Evolutionary conservation across 1,284 basidiomycete species (phyloP).

Genomic region (Porodaedalea pini): DNA sequence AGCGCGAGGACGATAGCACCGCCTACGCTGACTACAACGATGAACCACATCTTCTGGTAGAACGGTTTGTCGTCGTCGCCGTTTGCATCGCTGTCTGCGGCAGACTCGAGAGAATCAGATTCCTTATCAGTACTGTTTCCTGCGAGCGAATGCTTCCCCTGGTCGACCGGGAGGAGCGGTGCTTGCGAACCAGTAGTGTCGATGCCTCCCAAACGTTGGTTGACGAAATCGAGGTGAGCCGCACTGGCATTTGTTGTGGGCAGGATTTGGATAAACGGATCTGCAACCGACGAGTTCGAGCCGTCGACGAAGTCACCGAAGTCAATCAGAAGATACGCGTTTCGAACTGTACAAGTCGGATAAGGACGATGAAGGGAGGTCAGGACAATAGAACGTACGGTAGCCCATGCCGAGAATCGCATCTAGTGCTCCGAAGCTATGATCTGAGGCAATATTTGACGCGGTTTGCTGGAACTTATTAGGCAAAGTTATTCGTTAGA

Average conservation of each 20-base stretch:
- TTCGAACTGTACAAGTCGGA: constrained; percentile 42
- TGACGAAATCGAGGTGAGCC: constrained; percentile 51
- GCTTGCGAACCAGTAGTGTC: constrained; percentile 36
- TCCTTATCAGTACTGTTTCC: no score
- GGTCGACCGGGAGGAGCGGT: constrained; percentile 15
- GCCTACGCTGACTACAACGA: constrained; percentile 4
- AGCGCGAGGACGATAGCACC: background rate
- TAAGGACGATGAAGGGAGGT: constrained; percentile 39
- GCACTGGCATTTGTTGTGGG: constrained; percentile 37
- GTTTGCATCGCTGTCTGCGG: no score
- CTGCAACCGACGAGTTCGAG: constrained; percentile 31
- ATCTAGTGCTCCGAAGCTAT: constrained; percentile 25
- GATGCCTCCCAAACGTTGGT: constrained; percentile 44
- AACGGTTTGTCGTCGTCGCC: background rate
- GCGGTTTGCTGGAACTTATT: constrained; percentile 52
- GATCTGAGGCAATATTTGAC: constrained; percentile 22
- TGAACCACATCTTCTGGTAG: constrained; percentile 7
- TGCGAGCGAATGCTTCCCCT: constrained; percentile 5
- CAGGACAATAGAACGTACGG: constrained; percentile 33
- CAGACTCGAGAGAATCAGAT: no score
- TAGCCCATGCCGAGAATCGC: constrained; percentile 53
- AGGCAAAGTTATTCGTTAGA: no score
- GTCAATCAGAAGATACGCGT: constrained; percentile 27
- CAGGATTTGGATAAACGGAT: constrained; percentile 56
- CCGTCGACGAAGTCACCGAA: constrained; percentile 31